Conservation (phyloP, 2,329 filamentous ascomycete genomes). For the Stagonosporopsis rhizophila region DNA sequence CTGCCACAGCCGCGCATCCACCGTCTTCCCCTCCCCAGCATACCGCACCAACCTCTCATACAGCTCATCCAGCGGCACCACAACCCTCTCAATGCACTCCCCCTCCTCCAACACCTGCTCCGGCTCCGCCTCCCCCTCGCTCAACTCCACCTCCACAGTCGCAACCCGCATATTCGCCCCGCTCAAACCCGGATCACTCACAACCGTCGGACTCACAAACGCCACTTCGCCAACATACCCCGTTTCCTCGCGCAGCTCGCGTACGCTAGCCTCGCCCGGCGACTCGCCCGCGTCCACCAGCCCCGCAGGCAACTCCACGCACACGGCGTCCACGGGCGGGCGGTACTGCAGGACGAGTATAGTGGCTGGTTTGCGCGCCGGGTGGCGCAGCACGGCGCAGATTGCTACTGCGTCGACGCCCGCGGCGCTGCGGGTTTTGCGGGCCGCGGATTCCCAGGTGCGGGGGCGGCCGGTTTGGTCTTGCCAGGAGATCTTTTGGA, state of each 20-base stretch:
- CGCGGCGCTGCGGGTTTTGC: slow-evolving; percentile 61
- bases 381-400: slow-evolving; percentile 61
- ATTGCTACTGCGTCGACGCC: slow-evolving; percentile 68
- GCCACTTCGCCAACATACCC: slow-evolving; percentile 63
- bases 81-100: slow-evolving; percentile 67
- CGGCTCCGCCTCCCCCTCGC: slow-evolving; percentile 58
- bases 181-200: slow-evolving; percentile 68
- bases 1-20: slow-evolving; percentile 67
- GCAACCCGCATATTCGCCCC: slow-evolving; percentile 68
- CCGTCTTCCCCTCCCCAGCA: slow-evolving; percentile 57
- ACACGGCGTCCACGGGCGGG: slow-evolving; percentile 64
- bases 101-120: slow-evolving; percentile 67
- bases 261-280: slow-evolving; percentile 62
- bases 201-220: slow-evolving; percentile 69
- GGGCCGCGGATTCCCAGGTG: slow-evolving; percentile 59
- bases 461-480: slow-evolving; percentile 56
- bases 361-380: slow-evolving; percentile 56
- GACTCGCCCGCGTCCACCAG: slow-evolving; percentile 65
- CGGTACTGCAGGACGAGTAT: slow-evolving; percentile 67
- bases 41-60: slow-evolving; percentile 61
- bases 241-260: slow-evolving; percentile 69
- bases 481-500: slow-evolving; percentile 61
- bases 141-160: slow-evolving; percentile 64
- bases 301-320: slow-evolving; percentile 67
- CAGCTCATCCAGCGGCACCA: slow-evolving; percentile 64